phyloP scores from a whole-genome alignment of 495 filamentous ascomycete species.

The Daldinia bambusicola region DNA sequence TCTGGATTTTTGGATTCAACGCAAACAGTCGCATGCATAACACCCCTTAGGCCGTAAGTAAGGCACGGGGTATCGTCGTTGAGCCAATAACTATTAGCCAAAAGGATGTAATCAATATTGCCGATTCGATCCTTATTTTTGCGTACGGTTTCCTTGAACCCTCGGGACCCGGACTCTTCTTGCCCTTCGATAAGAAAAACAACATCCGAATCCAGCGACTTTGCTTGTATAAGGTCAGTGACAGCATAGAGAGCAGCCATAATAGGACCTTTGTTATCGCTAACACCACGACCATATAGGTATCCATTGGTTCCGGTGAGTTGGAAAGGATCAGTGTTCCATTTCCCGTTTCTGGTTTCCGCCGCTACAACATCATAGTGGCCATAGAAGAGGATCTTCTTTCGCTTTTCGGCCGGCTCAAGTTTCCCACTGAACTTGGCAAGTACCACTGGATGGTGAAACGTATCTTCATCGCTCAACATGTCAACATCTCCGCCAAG shows the following conservation, averaged over 20 bases:
- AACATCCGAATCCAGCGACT: slow-evolving; percentile 83
- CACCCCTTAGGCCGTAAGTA: slow-evolving; percentile 94
- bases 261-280: slow-evolving; percentile 96
- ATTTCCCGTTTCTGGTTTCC: slow-evolving; percentile 78
- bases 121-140: slow-evolving; percentile 86
- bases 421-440: slow-evolving; percentile 83
- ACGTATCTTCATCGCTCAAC: slow-evolving; percentile 73
- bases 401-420: slow-evolving; percentile 65
- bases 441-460: slow-evolving; percentile 87
- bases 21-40: slow-evolving; percentile 90
- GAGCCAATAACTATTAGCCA: slow-evolving; percentile 98
- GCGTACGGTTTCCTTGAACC: slow-evolving; percentile 82
- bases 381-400: slow-evolving; percentile 94
- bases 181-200: slow-evolving; percentile 96
- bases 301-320: slow-evolving; percentile 89
- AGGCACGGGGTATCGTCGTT: slow-evolving; percentile 94
- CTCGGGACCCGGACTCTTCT: slow-evolving; percentile 92
- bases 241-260: slow-evolving; percentile 93
- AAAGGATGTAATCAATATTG: slow-evolving; percentile 87
- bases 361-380: slow-evolving; percentile 99
- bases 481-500: slow-evolving; percentile 90
- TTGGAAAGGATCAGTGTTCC: slow-evolving; percentile 87
- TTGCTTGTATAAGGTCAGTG: slow-evolving; percentile 81
- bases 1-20: slow-evolving; percentile 88
- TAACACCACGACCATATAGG: slow-evolving; percentile 94